Conservation (phyloP, 75 land plant genomes). For the Larix kaempferi region DNA sequence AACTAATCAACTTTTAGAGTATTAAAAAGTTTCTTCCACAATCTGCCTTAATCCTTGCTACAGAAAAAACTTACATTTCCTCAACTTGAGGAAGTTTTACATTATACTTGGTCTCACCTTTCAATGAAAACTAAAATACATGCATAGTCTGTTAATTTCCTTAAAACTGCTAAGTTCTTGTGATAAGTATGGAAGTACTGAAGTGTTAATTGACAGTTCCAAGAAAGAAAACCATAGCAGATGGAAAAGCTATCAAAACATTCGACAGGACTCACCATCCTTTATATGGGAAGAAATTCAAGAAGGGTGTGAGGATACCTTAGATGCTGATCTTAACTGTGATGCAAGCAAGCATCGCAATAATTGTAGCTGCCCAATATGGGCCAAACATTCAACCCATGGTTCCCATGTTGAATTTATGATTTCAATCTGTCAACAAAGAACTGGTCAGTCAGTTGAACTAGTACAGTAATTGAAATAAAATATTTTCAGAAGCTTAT, state of each 20-base stretch:
- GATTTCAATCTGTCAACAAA: conserved; percentile 7
- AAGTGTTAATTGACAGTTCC: background rate
- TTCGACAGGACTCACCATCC: background rate
- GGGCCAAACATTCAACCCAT: conserved; percentile 36
- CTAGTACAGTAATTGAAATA: background rate
- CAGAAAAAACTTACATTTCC: too few relatives aligned
- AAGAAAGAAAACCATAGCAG: background rate
- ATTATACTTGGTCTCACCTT: background rate
- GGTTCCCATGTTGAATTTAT: conserved; percentile 18
- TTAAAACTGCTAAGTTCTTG: background rate
- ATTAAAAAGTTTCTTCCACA: too few relatives aligned
- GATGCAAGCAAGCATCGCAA: conserved; percentile 37
- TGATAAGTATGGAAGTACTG: background rate
- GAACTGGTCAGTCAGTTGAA: background rate
- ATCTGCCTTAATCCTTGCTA: background rate
- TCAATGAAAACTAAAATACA: background rate
- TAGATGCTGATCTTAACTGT: conserved; percentile 37
- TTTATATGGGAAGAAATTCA: background rate
- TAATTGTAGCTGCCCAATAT: conserved; percentile 45
- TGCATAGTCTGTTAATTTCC: background rate
- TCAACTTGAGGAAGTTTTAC: background rate
- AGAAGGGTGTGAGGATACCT: conserved; percentile 12
- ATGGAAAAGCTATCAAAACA: background rate
- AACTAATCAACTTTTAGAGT: too few relatives aligned
- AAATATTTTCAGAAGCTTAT: background rate